A percentile compares a stretch with the other conserved stretches of the same genome.
Evolutionary conservation across 306 rosid species (phyloP).

Genomic region (Spatholobus suberectus): DNA sequence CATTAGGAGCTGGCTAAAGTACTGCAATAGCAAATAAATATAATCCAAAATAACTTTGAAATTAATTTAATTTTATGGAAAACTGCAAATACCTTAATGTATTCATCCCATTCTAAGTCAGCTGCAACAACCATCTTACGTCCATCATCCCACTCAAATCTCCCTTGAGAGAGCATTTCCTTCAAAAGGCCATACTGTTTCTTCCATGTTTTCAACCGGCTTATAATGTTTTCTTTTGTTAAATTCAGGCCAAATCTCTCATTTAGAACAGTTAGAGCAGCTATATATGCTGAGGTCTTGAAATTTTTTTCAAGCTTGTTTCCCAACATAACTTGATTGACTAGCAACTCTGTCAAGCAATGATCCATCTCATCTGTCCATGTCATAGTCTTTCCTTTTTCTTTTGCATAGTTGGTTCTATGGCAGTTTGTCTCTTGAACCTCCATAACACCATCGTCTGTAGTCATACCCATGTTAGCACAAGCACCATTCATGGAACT

Average conservation of each 20-base stretch:
- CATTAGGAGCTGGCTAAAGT: conserved; percentile 2
- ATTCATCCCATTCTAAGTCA: conserved; percentile 59
- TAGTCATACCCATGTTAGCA: conserved; percentile 44
- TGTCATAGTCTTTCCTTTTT: conserved; percentile 45
- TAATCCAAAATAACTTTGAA: conserved; percentile 18
- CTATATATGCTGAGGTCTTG: conserved; percentile 55
- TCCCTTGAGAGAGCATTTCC: conserved; percentile 54
- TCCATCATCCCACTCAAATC: conserved; percentile 61
- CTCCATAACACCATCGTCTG: conserved; percentile 47
- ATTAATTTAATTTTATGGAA: conserved; percentile 37
- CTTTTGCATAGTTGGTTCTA: conserved; percentile 40
- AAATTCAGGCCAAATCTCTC: conserved; percentile 56
- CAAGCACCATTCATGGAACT: conserved; percentile 38
- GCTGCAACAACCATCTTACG: conserved; percentile 54
- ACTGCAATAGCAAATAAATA: conserved; percentile 20
- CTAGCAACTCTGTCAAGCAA: conserved; percentile 56
- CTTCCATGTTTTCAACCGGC: conserved; percentile 58
- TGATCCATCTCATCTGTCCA: conserved; percentile 68
- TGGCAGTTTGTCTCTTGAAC: conserved; percentile 45
- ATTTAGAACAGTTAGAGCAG: conserved; percentile 53
- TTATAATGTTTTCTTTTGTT: conserved; percentile 54
- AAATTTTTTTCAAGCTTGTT: conserved; percentile 61
- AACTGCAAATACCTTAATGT: conserved; percentile 49
- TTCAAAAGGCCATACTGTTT: conserved; percentile 55
- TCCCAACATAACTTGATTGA: conserved; percentile 59